phyloP scores from a whole-genome alignment of 495 filamentous ascomycete species.

The Penicillium roqueforti region DNA sequence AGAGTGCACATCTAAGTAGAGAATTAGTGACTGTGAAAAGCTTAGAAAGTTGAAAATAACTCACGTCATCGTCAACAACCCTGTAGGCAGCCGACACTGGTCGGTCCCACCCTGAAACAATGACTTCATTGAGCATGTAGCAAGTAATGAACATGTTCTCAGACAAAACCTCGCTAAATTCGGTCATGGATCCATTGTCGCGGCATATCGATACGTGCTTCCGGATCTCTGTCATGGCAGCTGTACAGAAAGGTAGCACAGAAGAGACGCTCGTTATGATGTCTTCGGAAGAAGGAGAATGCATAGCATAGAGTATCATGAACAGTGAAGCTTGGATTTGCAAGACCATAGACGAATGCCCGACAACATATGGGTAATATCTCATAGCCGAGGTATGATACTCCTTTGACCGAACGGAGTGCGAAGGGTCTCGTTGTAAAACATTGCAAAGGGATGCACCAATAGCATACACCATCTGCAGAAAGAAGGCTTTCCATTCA shows the following conservation, averaged over 20 bases:
- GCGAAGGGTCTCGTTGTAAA: conserved; percentile 23
- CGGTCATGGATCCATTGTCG: conserved; percentile 8
- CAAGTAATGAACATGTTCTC: conserved; percentile 35
- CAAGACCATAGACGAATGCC: conserved; percentile 25
- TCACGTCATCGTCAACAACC: conserved; percentile 33
- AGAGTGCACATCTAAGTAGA: conserved; percentile 22
- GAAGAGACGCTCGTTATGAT: conserved; percentile 29
- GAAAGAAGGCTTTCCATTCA: conserved; percentile 29
- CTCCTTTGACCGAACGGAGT: conserved; percentile 24
- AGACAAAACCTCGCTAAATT: conserved; percentile 17
- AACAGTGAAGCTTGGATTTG: conserved; percentile 34
- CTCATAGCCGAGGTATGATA: conserved; percentile 28
- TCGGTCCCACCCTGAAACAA: conserved; percentile 32
- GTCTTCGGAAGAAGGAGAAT: conserved; percentile 33
- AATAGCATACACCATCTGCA: conserved; percentile 33
- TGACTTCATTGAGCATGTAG: conserved; percentile 35
- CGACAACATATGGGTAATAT: conserved; percentile 30
- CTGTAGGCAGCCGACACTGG: conserved; percentile 28
- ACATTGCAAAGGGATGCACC: conserved; percentile 27
- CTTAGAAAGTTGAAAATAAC: neutral
- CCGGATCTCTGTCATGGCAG: conserved; percentile 28
- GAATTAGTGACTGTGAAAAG: neutral
- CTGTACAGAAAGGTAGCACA: conserved; percentile 31
- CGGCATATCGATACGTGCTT: conserved; percentile 16
- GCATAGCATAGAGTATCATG: conserved; percentile 32